Percentiles rank a stretch among this genome's conserved stretches.
Evolutionary conservation across 345 rosid species (phyloP).

Genomic region (Citrus australasica): DNA sequence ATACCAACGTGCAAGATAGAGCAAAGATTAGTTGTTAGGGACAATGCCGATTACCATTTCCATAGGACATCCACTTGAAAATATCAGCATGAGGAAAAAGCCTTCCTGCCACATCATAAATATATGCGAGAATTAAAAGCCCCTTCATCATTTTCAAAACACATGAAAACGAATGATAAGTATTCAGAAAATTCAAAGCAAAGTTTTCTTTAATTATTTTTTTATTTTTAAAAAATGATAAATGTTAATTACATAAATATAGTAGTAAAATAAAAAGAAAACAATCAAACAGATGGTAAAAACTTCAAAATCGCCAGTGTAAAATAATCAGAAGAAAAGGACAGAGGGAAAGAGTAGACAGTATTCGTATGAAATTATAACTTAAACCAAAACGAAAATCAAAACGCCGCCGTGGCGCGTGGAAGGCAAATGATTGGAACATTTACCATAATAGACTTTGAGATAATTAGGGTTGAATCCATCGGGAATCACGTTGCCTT

Average conservation of each 20-base stretch:
- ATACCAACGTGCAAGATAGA: background rate
- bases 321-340: background rate
- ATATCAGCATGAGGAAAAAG: constrained; percentile 77
- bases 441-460: constrained; percentile 65
- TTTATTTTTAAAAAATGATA: too few species aligned
- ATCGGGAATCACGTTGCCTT: constrained; percentile 27
- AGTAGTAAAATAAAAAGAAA: background rate
- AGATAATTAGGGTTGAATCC: constrained; percentile 62
- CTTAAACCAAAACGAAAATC: background rate
- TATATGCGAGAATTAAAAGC: background rate
- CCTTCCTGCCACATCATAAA: constrained; percentile 52
- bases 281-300: too few species aligned
- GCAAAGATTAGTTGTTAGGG: background rate
- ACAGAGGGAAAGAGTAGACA: background rate
- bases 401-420: too few species aligned
- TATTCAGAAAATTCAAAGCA: background rate
- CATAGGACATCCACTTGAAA: constrained; percentile 86
- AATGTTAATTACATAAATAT: background rate
- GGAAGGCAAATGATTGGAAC: background rate
- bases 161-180: too few species aligned
- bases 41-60: constrained; percentile 58
- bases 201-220: too few species aligned
- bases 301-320: background rate
- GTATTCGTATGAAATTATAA: background rate
- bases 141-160: background rate